phyloP scores from a whole-genome alignment of 192 early-diverging fungal genomes.

The Entomortierella parvispora region DNA sequence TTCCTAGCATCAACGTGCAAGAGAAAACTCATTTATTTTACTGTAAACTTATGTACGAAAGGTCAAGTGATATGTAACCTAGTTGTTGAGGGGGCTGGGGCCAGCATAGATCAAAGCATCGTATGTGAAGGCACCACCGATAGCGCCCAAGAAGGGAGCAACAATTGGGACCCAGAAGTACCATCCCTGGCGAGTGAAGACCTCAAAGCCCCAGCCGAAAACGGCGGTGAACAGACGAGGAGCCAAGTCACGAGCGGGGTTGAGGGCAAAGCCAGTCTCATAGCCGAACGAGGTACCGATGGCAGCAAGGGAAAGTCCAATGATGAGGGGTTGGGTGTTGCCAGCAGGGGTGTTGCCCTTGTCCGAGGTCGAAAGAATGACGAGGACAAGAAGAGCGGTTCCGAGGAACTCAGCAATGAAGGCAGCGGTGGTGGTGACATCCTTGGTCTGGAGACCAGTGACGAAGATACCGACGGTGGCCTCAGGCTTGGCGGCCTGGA shows the following conservation, averaged over 20 bases:
- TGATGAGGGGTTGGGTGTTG: conserved; percentile 63
- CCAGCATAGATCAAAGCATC: conserved; percentile 42
- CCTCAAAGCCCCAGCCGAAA: conserved; percentile 71
- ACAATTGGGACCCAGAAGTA: conserved; percentile 80
- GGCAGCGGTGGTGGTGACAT: conserved; percentile 63
- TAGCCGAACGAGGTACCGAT: conserved; percentile 73
- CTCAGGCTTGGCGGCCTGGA: conserved; percentile 58
- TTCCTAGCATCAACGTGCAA: no score
- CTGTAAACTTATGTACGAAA: no score
- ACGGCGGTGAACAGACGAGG: conserved; percentile 77
- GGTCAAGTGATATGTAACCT: not conserved
- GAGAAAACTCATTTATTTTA: no score
- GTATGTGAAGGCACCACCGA: conserved; percentile 47
- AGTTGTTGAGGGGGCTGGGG: conserved; percentile 51
- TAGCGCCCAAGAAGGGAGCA: conserved; percentile 74
- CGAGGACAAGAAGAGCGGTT: conserved; percentile 71
- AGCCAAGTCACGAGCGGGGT: conserved; percentile 85
- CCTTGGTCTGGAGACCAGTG: conserved; percentile 28
- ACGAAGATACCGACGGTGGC: conserved; percentile 46
- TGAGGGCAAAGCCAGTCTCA: conserved; percentile 76
- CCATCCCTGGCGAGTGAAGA: conserved; percentile 73
- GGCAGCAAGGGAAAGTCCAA: conserved; percentile 68
- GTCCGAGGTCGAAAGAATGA: conserved; percentile 67
- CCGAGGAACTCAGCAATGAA: conserved; percentile 74
- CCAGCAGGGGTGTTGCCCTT: conserved; percentile 65